These are phyloP conservation scores for Dryas drummondii DNA, from an alignment of 306 rosid genomes.

Conservation along the genomic window DNA sequence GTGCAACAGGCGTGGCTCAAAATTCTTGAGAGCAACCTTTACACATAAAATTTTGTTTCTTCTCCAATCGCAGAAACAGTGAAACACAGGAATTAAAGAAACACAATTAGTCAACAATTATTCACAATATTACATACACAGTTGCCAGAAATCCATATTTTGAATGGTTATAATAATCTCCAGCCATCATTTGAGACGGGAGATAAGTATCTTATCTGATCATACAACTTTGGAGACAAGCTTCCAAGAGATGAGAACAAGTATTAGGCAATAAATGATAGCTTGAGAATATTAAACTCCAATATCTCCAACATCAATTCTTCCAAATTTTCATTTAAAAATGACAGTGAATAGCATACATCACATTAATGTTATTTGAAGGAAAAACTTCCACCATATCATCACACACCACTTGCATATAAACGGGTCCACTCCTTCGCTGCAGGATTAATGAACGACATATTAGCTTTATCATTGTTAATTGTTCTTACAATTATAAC, in stretches of 20 bases:
- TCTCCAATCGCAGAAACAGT: too few species aligned
- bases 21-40: too few species aligned
- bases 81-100: background rate
- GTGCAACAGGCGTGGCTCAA: too few species aligned
- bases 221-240: constrained; percentile 40
- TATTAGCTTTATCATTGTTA: background rate
- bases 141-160: background rate
- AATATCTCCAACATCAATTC: constrained; percentile 48
- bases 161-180: constrained; percentile 1
- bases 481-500: background rate
- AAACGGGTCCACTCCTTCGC: constrained; percentile 92
- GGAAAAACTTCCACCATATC: constrained; percentile 32
- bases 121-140: constrained; percentile 7
- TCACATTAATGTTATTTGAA: constrained; percentile 48
- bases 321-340: constrained; percentile 49
- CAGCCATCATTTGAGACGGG: background rate
- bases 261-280: constrained; percentile 39
- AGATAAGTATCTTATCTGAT: constrained; percentile 24
- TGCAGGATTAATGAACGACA: constrained; percentile 31
- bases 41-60: too few species aligned
- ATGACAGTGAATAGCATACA: constrained; percentile 55
- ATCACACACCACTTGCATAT: constrained; percentile 77
- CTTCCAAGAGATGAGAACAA: constrained; percentile 41
- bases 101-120: background rate
- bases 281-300: constrained; percentile 40